phyloP scores from a whole-genome alignment of 2,329 filamentous ascomycete species.

The Zarea fungicola region DNA sequence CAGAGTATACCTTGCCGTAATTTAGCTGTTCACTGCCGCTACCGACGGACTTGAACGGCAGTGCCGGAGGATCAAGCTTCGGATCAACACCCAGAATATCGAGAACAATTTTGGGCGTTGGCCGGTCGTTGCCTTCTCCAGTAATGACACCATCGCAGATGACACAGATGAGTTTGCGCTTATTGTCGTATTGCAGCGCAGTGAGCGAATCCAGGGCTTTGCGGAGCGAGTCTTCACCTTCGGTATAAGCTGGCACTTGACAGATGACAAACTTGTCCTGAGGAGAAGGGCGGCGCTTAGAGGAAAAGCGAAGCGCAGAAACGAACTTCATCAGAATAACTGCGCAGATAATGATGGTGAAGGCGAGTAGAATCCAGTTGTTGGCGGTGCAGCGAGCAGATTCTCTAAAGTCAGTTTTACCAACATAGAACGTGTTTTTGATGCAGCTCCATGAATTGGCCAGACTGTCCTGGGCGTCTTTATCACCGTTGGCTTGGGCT shows the following conservation, averaged over 20 bases:
- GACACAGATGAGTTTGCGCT: constrained; percentile 92
- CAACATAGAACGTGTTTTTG: constrained; percentile 76
- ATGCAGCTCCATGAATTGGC: constrained; percentile 72
- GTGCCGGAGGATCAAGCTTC: constrained; percentile 88
- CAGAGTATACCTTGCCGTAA: constrained; percentile 97
- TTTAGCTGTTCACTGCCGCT: constrained; percentile 88
- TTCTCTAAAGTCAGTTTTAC: constrained; percentile 78
- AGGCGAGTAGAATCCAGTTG: constrained; percentile 83
- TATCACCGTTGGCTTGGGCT: constrained; percentile 42
- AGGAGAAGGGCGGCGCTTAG: constrained; percentile 79
- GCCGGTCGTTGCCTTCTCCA: constrained; percentile 90
- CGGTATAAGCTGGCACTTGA: constrained; percentile 95
- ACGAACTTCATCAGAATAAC: constrained; percentile 88
- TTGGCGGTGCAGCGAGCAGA: constrained; percentile 74
- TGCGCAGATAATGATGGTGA: constrained; percentile 74
- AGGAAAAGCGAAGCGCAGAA: constrained; percentile 86
- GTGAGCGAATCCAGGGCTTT: constrained; percentile 93
- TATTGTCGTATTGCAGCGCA: constrained; percentile 94
- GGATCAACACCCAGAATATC: constrained; percentile 97
- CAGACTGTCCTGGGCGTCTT: constrained; percentile 46
- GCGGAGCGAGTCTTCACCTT: constrained; percentile 90
- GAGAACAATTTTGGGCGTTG: constrained; percentile 94
- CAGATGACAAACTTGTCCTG: constrained; percentile 99
- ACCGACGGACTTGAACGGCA: constrained; percentile 92
- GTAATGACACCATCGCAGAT: constrained; percentile 98